Evolutionary conservation across 1,139 yeast species (phyloP), one percentile per base, ranked within the genome.

Genomic region (Sugiyamaella novakii): DNA sequence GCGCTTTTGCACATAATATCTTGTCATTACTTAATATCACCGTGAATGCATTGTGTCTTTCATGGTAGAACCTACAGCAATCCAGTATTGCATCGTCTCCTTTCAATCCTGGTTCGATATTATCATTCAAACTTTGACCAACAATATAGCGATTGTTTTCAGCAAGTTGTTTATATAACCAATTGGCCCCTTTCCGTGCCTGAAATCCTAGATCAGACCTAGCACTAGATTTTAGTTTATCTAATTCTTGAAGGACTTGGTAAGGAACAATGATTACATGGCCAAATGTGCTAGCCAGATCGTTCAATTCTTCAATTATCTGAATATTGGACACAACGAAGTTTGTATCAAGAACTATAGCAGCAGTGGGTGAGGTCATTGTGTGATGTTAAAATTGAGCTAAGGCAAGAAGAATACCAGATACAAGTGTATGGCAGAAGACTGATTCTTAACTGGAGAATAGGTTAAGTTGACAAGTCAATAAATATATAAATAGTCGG

Each of bases 71-170:
- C 24, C 84, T 60, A 59, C 95, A 85, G 63, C 96, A 88, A 66
- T 91, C 97, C 30, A 89, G 67, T 53, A 91, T 89, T 0, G 95
- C 77, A 59, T 89, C 95, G 64, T 91, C 98, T 50, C 86, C 84
- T 0, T 53, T 54, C 1, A 81, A 64, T 5, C 62, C 46, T 45
- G 59, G 56, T 52, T 70, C 80, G 59, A 82, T 50, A 33, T 72
- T 68, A 60, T 89, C 87, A 22, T 71, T 68, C 30, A 77, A 49
- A 55, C 75, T 79, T 63, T 91, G 97, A 0, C 89, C 95, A 40
- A 76, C 67, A 0, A 89, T 79, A 0, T 75, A 70, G 0, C 77
- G 68, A 39, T 75, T 72, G 3, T 66, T 63, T 7, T 72, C 71
- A 0, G 89, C 86, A 33, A 91, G 68, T 41, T 76, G 71, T n/a